Base-by-base conservation (phyloP, 1,139 yeast species). In the Geotrichum bryndzae region DNA sequence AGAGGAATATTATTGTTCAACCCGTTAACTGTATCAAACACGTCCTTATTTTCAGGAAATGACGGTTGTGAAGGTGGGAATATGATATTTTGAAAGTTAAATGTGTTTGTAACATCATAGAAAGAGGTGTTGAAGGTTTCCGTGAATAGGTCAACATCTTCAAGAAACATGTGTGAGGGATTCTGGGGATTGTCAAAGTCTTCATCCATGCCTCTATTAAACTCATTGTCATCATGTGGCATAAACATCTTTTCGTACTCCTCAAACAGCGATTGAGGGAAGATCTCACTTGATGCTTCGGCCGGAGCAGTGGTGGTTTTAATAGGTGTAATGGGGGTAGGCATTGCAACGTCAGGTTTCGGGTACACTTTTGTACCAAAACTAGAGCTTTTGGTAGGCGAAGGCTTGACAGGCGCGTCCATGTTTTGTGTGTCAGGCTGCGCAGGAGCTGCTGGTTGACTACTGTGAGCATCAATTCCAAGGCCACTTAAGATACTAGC, bases 401-500 rank as follows among this genome's bases (percentile, higher is more conserved):
- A 25, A 22, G 53, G 22, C 7, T 46, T 13, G 25, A 10, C 45
- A 23, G 38, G 45, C 13, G 48, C 46, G 10, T 10, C 35, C 27
- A 22, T 33, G 25, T 23, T 41, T 50, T 6, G 29, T 10, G 58
- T 18, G 13, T 55, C 48, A 3, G 23, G 23, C 51, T 59, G 57
- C 15, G 61, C 22, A 23, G 54, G 25, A 8, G 10, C 54, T 5
- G 33, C 46, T 18, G 45, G 51, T 18, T 54, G 31, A 35, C 41
- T 35, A 35, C 41, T 35, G 15, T 45, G 33, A 4, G 53, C 10
- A 46, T 62, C 59, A 11, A 62, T 59, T 25, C 59, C 61, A 6
- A 62, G 52, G 10, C 61, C 64, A 11, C 61, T 45, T 10, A 62
- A 35, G 41, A 62, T 62, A 54, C 60, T 59, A 15, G 62, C 64